Evolutionary conservation across 352 stramenopile species (phyloP).

Genomic region (Halophytophthora batemanensis): DNA sequence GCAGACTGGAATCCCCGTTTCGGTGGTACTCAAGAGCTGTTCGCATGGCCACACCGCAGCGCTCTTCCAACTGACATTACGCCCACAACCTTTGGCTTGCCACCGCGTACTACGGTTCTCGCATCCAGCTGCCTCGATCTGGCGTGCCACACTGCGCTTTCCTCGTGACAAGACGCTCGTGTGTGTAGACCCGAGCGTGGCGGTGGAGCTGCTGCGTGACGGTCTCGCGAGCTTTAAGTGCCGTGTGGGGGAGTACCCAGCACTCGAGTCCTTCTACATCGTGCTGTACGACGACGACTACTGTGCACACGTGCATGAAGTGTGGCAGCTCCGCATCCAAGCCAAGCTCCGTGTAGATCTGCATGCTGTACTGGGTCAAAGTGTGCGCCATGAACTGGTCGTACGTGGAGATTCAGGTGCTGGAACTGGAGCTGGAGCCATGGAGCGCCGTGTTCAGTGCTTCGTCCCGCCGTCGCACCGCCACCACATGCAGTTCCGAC

Average conservation of each 20-base stretch:
- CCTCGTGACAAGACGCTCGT: conserved; percentile 55
- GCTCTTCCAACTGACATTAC: conserved; percentile 85
- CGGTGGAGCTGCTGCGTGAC: conserved; percentile 35
- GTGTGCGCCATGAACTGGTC: conserved; percentile 84
- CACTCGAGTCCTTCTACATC: conserved; percentile 89
- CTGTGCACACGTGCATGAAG: conserved; percentile 71
- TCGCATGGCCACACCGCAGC: conserved; percentile 89
- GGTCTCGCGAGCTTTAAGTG: conserved; percentile 71
- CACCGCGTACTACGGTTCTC: conserved; percentile 81
- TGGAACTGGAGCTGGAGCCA: conserved; percentile 10
- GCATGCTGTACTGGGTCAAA: conserved; percentile 84
- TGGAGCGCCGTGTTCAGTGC: conserved; percentile 40
- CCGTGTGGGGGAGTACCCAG: conserved; percentile 79
- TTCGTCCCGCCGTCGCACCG: conserved; percentile 46
- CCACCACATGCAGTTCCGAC: conserved; percentile 69
- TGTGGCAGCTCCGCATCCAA: conserved; percentile 83
- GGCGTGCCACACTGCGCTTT: conserved; percentile 51
- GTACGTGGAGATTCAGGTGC: conserved; percentile 75
- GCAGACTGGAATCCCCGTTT: conserved; percentile 32
- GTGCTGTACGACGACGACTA: conserved; percentile 88
- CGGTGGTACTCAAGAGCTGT: conserved; percentile 80
- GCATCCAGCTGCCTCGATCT: conserved; percentile 50
- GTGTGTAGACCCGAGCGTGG: conserved; percentile 69
- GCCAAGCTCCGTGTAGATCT: conserved; percentile 82
- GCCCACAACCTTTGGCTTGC: conserved; percentile 72